Conservation (phyloP, 768 basidiomycete species). For the Favolaschia claudopus region DNA sequence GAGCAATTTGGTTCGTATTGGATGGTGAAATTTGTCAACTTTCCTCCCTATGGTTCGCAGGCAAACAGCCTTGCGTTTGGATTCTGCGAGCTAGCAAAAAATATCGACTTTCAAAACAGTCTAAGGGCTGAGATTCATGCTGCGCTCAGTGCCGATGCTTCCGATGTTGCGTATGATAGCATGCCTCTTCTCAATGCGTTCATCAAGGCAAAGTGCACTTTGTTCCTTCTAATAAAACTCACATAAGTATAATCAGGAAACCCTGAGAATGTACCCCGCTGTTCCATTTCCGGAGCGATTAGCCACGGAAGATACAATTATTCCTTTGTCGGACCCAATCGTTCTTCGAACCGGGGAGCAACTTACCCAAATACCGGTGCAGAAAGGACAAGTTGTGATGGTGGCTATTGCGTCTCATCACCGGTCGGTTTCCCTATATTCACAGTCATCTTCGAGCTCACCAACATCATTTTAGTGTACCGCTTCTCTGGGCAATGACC, state of each 20-base stretch:
- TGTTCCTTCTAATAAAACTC: conserved; percentile 9
- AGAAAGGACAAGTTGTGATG: conserved; percentile 43
- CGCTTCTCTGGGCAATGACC: conserved; percentile 48
- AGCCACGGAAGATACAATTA: conserved; percentile 45
- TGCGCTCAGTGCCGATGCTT: conserved; percentile 9
- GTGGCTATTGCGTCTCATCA: conserved; percentile 47
- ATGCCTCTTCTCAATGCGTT: conserved; percentile 21
- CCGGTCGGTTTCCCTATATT: conserved; percentile 37
- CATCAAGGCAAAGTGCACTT: conserved; percentile 23
- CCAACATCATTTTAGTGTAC: conserved; percentile 32
- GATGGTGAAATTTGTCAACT: conserved; percentile 7
- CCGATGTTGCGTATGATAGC: conserved; percentile 19
- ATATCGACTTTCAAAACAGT: conserved; percentile 39
- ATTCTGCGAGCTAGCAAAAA: conserved; percentile 37
- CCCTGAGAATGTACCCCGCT: conserved; percentile 40
- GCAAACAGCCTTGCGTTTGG: conserved; percentile 23
- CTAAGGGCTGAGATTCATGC: conserved; percentile 43
- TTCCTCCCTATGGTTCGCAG: conserved; percentile 12
- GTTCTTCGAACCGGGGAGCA: conserved; percentile 41
- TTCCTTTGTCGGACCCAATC: conserved; percentile 51
- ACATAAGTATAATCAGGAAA: conserved; percentile 33
- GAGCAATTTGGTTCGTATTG: conserved; percentile 7
- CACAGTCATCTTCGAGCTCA: conserved; percentile 27
- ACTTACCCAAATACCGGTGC: conserved; percentile 41
- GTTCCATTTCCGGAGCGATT: conserved; percentile 40